Percentiles rank a stretch among this genome's conserved stretches.
Conservation (phyloP, 805 yeast species). For the Saturnispora quitensis region DNA sequence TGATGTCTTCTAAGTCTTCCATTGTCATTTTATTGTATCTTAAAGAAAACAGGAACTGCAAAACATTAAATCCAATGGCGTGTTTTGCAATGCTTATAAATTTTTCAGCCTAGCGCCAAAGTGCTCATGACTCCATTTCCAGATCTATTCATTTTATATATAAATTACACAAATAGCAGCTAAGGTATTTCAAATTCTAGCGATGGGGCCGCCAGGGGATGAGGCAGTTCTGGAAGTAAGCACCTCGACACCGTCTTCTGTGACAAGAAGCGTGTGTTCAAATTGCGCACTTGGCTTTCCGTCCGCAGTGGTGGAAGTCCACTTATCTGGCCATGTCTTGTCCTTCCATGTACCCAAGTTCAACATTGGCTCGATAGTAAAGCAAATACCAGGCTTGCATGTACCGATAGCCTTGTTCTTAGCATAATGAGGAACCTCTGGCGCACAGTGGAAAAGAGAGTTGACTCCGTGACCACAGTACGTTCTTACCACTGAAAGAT, state of each 20-base stretch:
- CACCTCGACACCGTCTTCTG: slow-evolving; percentile 89
- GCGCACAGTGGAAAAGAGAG: slow-evolving; percentile 79
- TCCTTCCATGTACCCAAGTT: slow-evolving; percentile 77
- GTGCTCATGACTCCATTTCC: not conserved
- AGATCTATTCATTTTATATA: not conserved
- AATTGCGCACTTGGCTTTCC: slow-evolving; percentile 90
- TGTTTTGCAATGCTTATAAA: not conserved
- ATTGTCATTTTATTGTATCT: not conserved
- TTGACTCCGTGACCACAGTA: slow-evolving; percentile 95
- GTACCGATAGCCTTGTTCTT: slow-evolving; percentile 88
- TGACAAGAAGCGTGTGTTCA: slow-evolving; percentile 86
- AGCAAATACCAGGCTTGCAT: slow-evolving; percentile 92
- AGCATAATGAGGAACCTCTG: slow-evolving; percentile 90
- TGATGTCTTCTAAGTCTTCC: slow-evolving; percentile 6
- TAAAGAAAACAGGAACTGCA: not conserved
- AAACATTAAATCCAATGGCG: not conserved
- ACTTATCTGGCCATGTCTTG: slow-evolving; percentile 90
- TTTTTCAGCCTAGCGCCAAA: not conserved
- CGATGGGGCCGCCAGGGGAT: slow-evolving; percentile 84
- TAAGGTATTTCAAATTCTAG: slow-evolving; percentile 30
- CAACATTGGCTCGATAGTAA: slow-evolving; percentile 97
- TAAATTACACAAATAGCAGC: not conserved
- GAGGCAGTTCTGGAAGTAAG: slow-evolving; percentile 70
- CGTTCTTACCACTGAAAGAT: slow-evolving; percentile 79
- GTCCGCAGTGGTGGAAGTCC: slow-evolving; percentile 91